These are phyloP conservation scores for Kitagawia praeruptora DNA, from an alignment of 129 eudicot species.

Conservation along the genomic window DNA sequence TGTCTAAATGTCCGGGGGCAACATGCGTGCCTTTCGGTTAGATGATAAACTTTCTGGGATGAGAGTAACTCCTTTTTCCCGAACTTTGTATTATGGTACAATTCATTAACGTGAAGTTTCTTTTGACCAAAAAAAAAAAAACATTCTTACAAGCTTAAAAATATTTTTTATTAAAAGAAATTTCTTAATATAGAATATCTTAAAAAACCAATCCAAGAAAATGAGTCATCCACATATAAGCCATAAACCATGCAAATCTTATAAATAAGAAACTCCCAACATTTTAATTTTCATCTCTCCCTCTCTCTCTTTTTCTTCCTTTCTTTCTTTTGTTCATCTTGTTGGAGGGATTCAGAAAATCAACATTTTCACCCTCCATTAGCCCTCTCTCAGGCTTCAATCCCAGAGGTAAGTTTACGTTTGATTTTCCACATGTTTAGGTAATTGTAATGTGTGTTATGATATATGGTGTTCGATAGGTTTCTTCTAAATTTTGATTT, in stretches of 20 bases:
- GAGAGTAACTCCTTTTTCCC: too few species aligned
- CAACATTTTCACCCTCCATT: constrained; percentile 8
- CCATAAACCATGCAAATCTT: neutral
- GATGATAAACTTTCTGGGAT: too few species aligned
- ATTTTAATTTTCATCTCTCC: neutral
- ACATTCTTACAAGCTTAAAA: neutral
- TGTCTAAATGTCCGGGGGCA: too few species aligned
- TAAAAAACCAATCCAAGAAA: neutral
- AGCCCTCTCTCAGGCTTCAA: constrained; percentile 15
- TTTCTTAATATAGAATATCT: neutral
- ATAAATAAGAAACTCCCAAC: neutral
- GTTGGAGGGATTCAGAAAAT: constrained; percentile 13
- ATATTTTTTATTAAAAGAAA: neutral
- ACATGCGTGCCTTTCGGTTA: too few species aligned
- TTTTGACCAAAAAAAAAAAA: too few species aligned
- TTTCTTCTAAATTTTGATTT: neutral
- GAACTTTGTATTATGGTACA: too few species aligned
- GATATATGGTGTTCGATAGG: neutral
- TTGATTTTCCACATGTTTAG: neutral
- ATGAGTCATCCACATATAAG: neutral
- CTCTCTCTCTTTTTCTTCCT: neutral
- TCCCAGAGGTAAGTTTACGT: constrained; percentile 1
- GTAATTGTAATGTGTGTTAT: neutral
- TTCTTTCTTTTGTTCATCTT: neutral
- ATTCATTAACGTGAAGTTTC: too few species aligned